These are phyloP conservation scores for Liriodendron chinense DNA, from an alignment of 164 flowering plant genomes.

Conservation along the genomic window DNA sequence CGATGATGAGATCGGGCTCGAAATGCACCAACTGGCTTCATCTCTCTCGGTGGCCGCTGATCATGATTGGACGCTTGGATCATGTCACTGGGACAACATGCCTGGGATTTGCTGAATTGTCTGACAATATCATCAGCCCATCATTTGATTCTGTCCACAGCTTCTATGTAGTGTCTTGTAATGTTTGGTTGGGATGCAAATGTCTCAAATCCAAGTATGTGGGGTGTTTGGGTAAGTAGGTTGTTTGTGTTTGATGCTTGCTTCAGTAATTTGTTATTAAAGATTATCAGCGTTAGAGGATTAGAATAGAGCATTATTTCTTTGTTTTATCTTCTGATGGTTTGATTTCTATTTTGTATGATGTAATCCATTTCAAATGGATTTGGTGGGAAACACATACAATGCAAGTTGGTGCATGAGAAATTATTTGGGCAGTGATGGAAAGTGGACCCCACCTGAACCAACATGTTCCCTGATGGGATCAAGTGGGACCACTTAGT, in stretches of 20 bases:
- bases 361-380: no score
- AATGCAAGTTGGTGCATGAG: no score
- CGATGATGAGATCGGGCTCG: constrained; percentile 36
- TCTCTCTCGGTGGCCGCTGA: constrained; percentile 11
- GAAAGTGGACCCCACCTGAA: no score
- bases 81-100: constrained; percentile 24
- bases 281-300: background rate
- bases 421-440: no score
- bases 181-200: background rate
- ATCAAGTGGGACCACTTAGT: no score
- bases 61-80: constrained; percentile 28
- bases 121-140: background rate
- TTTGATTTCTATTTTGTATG: no score
- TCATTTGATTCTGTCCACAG: background rate
- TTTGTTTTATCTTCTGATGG: no score
- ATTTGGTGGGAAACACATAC: no score
- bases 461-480: no score
- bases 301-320: no score
- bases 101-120: constrained; percentile 38
- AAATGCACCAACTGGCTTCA: constrained; percentile 31
- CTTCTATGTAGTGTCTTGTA: no score
- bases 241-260: background rate
- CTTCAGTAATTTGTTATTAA: background rate
- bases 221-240: background rate
- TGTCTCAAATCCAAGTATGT: background rate